These are phyloP conservation scores for Phytophthora pisi DNA, from an alignment of 352 stramenopile genomes.

Conservation along the genomic window DNA sequence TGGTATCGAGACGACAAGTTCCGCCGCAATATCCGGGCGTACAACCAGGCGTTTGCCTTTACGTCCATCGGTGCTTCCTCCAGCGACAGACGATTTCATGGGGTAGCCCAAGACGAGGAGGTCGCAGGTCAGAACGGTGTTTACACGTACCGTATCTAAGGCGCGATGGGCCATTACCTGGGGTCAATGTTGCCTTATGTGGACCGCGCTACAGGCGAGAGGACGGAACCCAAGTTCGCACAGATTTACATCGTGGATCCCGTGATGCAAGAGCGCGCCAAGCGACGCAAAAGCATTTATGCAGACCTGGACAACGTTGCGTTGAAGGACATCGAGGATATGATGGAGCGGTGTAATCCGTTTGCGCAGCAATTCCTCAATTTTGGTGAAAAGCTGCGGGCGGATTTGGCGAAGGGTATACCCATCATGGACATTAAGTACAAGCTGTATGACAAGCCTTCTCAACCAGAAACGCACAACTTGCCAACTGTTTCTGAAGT, in stretches of 20 bases:
- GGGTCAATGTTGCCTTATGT: background rate
- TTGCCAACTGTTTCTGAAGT: conserved; percentile 11
- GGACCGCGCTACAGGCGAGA: background rate
- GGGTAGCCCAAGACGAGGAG: background rate
- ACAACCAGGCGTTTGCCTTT: conserved; percentile 10
- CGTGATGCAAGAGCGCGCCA: background rate
- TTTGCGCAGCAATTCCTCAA: conserved; percentile 6
- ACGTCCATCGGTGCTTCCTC: conserved; percentile 2
- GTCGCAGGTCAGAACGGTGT: background rate
- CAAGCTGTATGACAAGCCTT: background rate
- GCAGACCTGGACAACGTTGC: background rate
- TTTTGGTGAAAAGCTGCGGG: conserved; percentile 5
- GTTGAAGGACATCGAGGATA: conserved; percentile 6
- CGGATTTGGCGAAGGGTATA: background rate
- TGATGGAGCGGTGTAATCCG: conserved; percentile 26
- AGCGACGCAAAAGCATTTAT: background rate
- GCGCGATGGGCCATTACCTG: background rate
- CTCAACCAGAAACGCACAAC: conserved; percentile 9
- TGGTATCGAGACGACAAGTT: background rate
- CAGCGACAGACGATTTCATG: background rate
- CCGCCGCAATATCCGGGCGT: background rate
- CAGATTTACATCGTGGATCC: conserved; percentile 20
- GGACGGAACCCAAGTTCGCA: conserved; percentile 9
- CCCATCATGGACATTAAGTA: background rate
- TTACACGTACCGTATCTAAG: background rate